phyloP scores from a whole-genome alignment of 2,329 filamentous ascomycete genomes.

The Tolypocladium pustulatum region DNA sequence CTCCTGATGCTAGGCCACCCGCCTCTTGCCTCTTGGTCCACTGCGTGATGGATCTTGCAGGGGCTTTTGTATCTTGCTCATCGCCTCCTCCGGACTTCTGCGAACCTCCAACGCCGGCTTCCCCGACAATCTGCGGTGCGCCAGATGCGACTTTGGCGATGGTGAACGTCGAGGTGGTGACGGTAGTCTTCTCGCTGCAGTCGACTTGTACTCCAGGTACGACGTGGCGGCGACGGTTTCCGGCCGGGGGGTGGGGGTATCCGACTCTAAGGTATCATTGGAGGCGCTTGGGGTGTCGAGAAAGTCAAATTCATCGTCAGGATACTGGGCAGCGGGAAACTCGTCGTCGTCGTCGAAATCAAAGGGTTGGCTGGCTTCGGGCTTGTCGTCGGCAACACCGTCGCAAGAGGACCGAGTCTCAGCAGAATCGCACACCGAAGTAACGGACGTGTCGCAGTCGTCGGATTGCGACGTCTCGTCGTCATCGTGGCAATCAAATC shows the following conservation, averaged over 20 bases:
- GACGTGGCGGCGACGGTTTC: slow-evolving; percentile 20
- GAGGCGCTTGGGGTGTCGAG: slow-evolving; percentile 10
- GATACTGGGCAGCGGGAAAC: slow-evolving; percentile 27
- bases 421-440: slow-evolving; percentile 34
- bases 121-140: slow-evolving; percentile 16
- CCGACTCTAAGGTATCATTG: slow-evolving; percentile 28
- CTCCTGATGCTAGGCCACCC: slow-evolving; percentile 25
- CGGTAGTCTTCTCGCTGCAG: slow-evolving; percentile 20
- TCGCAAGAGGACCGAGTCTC: slow-evolving; percentile 26
- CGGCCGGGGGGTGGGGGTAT: slow-evolving; percentile 33
- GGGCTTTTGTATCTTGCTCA: slow-evolving; percentile 38
- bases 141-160: slow-evolving; percentile 22
- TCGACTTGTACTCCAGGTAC: slow-evolving; percentile 26
- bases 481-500: slow-evolving; percentile 25
- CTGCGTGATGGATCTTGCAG: slow-evolving; percentile 27
- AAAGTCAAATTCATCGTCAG: slow-evolving; percentile 25
- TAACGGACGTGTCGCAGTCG: slow-evolving; percentile 30
- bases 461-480: slow-evolving; percentile 36
- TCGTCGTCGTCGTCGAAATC: slow-evolving; percentile 23
- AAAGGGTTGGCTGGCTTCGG: slow-evolving; percentile 18
- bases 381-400: slow-evolving; percentile 17
- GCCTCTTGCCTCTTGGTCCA: slow-evolving; percentile 29
- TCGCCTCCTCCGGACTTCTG: slow-evolving; percentile 34
- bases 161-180: slow-evolving; percentile 21
- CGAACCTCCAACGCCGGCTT: slow-evolving; percentile 19